phyloP scores from a whole-genome alignment of 768 basidiomycete species.

The Sarcodon aspratus region DNA sequence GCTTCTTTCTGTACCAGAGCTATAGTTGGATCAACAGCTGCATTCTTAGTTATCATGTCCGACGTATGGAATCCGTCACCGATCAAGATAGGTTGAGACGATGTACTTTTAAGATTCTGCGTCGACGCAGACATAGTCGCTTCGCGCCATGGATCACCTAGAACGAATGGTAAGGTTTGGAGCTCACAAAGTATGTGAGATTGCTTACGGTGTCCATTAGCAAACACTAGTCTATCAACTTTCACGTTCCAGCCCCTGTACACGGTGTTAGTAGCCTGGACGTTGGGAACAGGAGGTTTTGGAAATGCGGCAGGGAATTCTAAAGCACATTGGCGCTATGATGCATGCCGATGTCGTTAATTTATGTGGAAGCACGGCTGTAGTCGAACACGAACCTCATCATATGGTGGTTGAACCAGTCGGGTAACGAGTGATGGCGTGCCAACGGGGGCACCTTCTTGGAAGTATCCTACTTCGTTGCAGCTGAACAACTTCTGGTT shows the following conservation, averaged over 20 bases:
- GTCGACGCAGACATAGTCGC: constrained; percentile 53
- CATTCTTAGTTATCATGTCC: constrained; percentile 34
- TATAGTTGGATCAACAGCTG: constrained; percentile 37
- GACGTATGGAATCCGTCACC: constrained; percentile 62
- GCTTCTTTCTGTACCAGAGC: constrained; percentile 40
- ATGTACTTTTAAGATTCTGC: constrained; percentile 32
- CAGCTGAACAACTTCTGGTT: constrained; percentile 25
- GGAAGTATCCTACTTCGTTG: constrained; percentile 52
- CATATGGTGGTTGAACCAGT: constrained; percentile 41
- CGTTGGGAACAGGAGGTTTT: constrained; percentile 30
- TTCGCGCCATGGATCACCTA: constrained; percentile 67
- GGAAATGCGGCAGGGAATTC: constrained; percentile 56
- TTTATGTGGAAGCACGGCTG: no score
- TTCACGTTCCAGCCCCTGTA: constrained; percentile 57
- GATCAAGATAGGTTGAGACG: constrained; percentile 42
- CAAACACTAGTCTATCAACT: constrained; percentile 52
- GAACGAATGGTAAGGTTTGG: background rate
- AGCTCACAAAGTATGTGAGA: background rate
- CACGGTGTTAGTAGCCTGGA: constrained; percentile 28
- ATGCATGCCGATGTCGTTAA: background rate
- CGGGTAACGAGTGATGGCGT: constrained; percentile 40
- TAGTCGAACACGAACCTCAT: constrained; percentile 27
- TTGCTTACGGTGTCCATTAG: constrained; percentile 54
- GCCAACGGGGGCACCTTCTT: constrained; percentile 24
- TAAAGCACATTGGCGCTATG: constrained; percentile 56